phyloP scores from a whole-genome alignment of 164 flowering plant genomes.

The Piper betle region DNA sequence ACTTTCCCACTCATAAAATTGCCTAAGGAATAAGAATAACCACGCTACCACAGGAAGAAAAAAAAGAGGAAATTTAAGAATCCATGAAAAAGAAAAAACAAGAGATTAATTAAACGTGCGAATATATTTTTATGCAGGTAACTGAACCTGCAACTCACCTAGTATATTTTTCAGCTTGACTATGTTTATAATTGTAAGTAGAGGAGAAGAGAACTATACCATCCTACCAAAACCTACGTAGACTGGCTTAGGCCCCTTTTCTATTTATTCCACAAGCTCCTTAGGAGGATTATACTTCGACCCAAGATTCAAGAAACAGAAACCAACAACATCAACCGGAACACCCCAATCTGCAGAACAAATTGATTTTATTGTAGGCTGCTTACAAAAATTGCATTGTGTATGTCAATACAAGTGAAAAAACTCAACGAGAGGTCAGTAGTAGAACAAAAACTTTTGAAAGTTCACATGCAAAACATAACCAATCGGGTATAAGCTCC shows the following conservation, averaged over 20 bases:
- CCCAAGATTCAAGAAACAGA: constrained; percentile 77
- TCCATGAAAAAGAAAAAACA: no score
- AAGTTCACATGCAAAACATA: no score
- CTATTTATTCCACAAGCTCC: constrained; percentile 53
- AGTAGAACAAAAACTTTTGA: not conserved
- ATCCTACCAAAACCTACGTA: constrained; percentile 98
- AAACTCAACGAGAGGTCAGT: not conserved
- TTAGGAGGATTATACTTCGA: constrained; percentile 57
- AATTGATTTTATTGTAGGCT: not conserved
- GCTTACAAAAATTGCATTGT: not conserved
- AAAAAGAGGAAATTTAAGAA: no score
- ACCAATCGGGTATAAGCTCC: no score
- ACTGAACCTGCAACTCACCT: not conserved
- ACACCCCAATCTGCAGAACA: constrained; percentile 74
- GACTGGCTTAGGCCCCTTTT: constrained; percentile 57
- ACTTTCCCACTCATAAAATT: not conserved
- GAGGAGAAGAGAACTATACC: constrained; percentile 36
- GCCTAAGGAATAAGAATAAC: not conserved
- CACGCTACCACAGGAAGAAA: no score
- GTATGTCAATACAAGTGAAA: not conserved
- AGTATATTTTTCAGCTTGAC: not conserved
- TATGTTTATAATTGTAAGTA: not conserved
- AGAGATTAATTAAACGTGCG: not conserved
- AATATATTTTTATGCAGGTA: no score
- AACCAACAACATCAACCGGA: constrained; percentile 88